Conservation (phyloP, 2,329 filamentous ascomycete species). For the Phymatotrichopsis omnivora region DNA sequence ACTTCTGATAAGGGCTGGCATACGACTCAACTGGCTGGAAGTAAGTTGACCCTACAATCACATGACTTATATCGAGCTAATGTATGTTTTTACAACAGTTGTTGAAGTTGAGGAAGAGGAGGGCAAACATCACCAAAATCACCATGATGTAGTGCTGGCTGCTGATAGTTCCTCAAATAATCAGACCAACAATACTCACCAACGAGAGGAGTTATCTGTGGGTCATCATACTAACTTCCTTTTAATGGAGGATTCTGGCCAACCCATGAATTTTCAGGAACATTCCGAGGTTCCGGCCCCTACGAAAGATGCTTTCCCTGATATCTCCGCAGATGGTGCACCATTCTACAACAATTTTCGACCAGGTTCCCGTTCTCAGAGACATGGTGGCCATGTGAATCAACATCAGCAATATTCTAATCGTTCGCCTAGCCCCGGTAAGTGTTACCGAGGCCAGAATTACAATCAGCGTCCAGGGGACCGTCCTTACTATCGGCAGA, state of each 20-base stretch:
- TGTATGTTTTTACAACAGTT: constrained; percentile 14
- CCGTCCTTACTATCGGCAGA: constrained; percentile 9
- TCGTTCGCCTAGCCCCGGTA: background rate
- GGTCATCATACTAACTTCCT: background rate
- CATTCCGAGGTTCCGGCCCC: background rate
- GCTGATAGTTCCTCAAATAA: too few species aligned
- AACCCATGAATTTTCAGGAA: background rate
- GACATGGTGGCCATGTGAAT: constrained; percentile 1
- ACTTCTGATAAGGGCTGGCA: constrained; percentile 14
- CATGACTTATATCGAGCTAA: background rate
- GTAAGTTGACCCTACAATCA: constrained; percentile 13
- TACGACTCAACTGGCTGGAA: constrained; percentile 20
- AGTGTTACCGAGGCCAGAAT: constrained; percentile 1
- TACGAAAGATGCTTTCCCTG: background rate
- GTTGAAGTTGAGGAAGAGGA: constrained; percentile 18
- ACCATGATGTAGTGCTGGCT: background rate
- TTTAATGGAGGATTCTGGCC: background rate
- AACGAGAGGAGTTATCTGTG: background rate
- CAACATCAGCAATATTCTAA: constrained; percentile 1
- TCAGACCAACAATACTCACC: background rate
- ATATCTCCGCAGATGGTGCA: background rate
- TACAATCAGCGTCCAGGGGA: constrained; percentile 5
- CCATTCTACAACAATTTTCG: background rate
- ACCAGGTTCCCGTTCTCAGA: background rate
- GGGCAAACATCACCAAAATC: too few species aligned